Base-by-base conservation (phyloP, 1,284 basidiomycete genomes). In the Stereum hirsutum region DNA sequence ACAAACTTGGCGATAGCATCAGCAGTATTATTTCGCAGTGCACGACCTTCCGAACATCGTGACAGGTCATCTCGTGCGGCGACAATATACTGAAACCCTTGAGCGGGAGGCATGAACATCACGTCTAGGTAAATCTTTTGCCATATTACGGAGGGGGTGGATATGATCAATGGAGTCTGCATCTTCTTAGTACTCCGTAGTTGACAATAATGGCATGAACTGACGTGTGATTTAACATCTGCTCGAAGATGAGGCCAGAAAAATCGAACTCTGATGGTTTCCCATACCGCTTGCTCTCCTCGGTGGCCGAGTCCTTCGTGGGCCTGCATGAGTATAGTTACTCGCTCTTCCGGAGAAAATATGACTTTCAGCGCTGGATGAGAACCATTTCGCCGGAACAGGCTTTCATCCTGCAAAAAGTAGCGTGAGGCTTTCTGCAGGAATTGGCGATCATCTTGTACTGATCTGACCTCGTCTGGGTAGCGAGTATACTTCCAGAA, bases 201-300 rank as follows among this genome's bases (percentile, higher is more conserved):
- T 45, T 68, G 65, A 42, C 68, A 68, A 32, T 54, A 35, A 37
- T 65, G 58, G 43, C 66, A 69, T 57, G 40, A 33, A 25, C n/a
- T 17, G 1, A 42, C 20, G 25, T 42, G 31, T 14, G 32, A 32
- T 6, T 46, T 46, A 5, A 55, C 41, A 25, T 54, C 50, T 0
- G 31, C 25, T 7, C 42, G 36, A 11, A 64, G 55, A 7, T 43
- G 25, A 2, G 59, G 64, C 64, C 64, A 65, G 57, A 56, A 65
- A 44, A 60, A 62, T 0, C 52, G 40, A 5, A 55, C 43, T 0
- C 51, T 31, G 0, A 62, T 39, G 14, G 49, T 48, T 1, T 49
- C 24, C 15, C 45, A 57, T 20, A 51, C 55, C 1, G 53, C 47
- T 28, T 51, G 57, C 5, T 49, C 42, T 0, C 61, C 57, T 31